These are phyloP conservation scores for Mallotus repandus DNA, from an alignment of 441 rosid genomes.

Conservation along the genomic window DNA sequence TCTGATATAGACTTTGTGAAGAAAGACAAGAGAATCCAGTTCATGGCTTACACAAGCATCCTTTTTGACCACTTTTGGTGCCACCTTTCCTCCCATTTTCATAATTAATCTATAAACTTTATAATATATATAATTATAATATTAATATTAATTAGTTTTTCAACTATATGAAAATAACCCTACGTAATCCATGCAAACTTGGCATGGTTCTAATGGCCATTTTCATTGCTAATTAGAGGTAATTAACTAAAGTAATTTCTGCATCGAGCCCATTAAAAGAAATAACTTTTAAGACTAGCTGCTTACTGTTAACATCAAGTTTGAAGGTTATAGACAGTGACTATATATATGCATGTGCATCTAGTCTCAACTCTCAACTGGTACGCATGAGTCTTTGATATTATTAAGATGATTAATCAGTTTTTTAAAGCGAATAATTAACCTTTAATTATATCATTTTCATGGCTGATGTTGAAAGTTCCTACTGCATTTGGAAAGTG, in stretches of 20 bases:
- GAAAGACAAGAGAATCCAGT: conserved; percentile 55
- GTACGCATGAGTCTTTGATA: conserved; percentile 15
- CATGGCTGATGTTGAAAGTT: conserved; percentile 15
- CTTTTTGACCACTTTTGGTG: conserved; percentile 64
- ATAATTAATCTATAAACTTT: conserved; percentile 17
- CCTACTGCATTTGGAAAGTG: neutral
- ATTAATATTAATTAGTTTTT: neutral
- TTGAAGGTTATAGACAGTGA: conserved; percentile 26
- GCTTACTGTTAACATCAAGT: conserved; percentile 11
- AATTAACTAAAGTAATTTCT: neutral
- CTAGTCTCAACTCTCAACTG: conserved; percentile 16
- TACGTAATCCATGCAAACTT: conserved; percentile 48
- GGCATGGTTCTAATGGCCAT: conserved; percentile 37
- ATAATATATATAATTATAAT: neutral
- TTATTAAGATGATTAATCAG: neutral
- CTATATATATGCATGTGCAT: conserved; percentile 9
- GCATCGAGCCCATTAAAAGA: conserved; percentile 28
- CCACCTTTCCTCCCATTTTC: conserved; percentile 32
- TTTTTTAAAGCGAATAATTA: too few relatives aligned
- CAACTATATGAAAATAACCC: conserved; percentile 19
- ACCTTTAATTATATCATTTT: neutral
- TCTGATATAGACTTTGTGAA: neutral
- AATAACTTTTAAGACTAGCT: neutral
- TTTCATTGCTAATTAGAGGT: conserved; percentile 11
- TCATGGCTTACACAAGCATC: conserved; percentile 55